Evolutionary conservation across 768 basidiomycete genomes (phyloP).

Genomic region (Termitomyces sp.): DNA sequence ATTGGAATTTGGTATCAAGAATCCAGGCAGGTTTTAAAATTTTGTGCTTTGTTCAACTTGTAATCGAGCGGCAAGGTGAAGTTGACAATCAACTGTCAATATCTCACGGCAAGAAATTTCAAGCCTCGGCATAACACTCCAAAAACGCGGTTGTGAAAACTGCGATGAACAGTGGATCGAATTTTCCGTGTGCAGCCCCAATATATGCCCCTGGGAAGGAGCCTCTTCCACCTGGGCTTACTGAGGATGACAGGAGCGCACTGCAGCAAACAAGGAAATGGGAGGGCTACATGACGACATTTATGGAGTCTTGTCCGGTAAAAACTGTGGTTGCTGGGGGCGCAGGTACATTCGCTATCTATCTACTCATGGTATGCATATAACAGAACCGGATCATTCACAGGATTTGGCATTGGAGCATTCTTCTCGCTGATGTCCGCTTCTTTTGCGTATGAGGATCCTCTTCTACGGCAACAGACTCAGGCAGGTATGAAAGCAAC

Average conservation of each 20-base stretch:
- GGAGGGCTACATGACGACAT: constrained; percentile 62
- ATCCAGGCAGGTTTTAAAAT: neutral
- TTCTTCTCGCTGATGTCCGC: constrained; percentile 97
- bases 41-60: neutral
- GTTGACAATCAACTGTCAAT: constrained; percentile 5
- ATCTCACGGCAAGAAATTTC: constrained; percentile 10
- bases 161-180: constrained; percentile 13
- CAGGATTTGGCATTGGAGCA: constrained; percentile 88
- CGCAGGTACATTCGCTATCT: constrained; percentile 53
- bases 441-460: constrained; percentile 94
- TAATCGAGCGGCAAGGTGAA: neutral
- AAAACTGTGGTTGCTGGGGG: constrained; percentile 81
- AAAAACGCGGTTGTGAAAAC: constrained; percentile 1
- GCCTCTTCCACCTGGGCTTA: constrained; percentile 78
- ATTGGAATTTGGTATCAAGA: neutral
- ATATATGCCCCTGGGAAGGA: constrained; percentile 83
- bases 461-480: constrained; percentile 62
- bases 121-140: neutral
- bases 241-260: constrained; percentile 71
- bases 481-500: constrained; percentile 50
- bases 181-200: constrained; percentile 51
- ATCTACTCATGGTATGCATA: neutral
- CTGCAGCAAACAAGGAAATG: constrained; percentile 70
- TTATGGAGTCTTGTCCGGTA: constrained; percentile 81
- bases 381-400: neutral